phyloP scores from a whole-genome alignment of 2,329 filamentous ascomycete genomes.

The Trichoderma sp. region DNA sequence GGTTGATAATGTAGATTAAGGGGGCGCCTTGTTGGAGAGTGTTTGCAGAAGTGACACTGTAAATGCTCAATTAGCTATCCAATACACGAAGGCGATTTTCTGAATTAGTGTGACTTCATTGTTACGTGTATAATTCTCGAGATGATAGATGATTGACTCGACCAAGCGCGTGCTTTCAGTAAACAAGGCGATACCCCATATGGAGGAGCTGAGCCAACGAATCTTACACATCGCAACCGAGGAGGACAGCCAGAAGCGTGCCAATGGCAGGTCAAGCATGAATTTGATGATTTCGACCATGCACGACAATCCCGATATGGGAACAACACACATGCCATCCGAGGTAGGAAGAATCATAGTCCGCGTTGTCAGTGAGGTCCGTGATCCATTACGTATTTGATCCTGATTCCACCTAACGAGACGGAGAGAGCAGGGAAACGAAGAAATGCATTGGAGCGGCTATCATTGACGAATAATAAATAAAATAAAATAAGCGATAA shows the following conservation, averaged over 20 bases:
- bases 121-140: background rate
- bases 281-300: background rate
- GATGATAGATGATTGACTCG: background rate
- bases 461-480: background rate
- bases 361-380: background rate
- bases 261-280: background rate
- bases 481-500: background rate
- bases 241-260: background rate
- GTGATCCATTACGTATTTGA: background rate
- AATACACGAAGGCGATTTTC: background rate
- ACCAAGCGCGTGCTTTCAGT: background rate
- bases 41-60: background rate
- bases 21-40: background rate
- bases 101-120: background rate
- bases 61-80: background rate
- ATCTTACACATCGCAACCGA: background rate
- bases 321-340: background rate
- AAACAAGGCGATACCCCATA: background rate
- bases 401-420: background rate
- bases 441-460: background rate
- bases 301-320: background rate
- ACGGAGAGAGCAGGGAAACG: background rate
- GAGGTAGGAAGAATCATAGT: background rate
- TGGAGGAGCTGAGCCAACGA: background rate
- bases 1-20: background rate